A percentile compares a stretch with the other conserved stretches of the same genome.
Evolutionary conservation across 805 yeast species (phyloP).

Genomic region (Candida awuae): DNA sequence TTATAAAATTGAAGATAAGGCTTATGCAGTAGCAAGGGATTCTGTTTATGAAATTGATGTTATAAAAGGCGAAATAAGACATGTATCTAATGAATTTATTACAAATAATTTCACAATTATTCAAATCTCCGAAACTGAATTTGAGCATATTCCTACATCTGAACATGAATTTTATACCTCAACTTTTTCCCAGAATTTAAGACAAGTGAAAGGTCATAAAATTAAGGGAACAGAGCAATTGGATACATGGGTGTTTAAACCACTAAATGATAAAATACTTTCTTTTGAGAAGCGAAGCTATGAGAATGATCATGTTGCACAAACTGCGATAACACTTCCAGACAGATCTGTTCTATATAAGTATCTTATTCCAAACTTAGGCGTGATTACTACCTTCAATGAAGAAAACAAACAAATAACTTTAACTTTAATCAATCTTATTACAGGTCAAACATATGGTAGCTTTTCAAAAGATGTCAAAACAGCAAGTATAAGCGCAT

Average conservation of each 20-base stretch:
- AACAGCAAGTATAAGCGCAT: background rate
- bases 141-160: no score
- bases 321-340: slow-evolving; percentile 60
- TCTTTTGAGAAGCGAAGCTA: slow-evolving; percentile 34
- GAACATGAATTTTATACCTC: slow-evolving; percentile 15
- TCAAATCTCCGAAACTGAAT: slow-evolving; percentile 11
- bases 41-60: slow-evolving; percentile 4
- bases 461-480: slow-evolving; percentile 28
- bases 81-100: background rate
- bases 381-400: slow-evolving; percentile 21
- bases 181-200: slow-evolving; percentile 2
- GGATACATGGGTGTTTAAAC: slow-evolving; percentile 18
- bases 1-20: slow-evolving; percentile 9
- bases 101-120: slow-evolving; percentile 9
- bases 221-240: slow-evolving; percentile 1
- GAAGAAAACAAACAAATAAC: slow-evolving; percentile 23
- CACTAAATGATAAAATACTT: slow-evolving; percentile 31
- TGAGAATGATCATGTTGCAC: slow-evolving; percentile 37
- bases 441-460: slow-evolving; percentile 54
- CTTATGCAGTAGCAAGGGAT: background rate
- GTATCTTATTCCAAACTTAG: slow-evolving; percentile 66
- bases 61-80: background rate
- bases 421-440: slow-evolving; percentile 53
- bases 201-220: slow-evolving; percentile 14
- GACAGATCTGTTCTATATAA: slow-evolving; percentile 75